phyloP scores from a whole-genome alignment of 768 basidiomycete genomes.

The Podaxis rugospora region DNA sequence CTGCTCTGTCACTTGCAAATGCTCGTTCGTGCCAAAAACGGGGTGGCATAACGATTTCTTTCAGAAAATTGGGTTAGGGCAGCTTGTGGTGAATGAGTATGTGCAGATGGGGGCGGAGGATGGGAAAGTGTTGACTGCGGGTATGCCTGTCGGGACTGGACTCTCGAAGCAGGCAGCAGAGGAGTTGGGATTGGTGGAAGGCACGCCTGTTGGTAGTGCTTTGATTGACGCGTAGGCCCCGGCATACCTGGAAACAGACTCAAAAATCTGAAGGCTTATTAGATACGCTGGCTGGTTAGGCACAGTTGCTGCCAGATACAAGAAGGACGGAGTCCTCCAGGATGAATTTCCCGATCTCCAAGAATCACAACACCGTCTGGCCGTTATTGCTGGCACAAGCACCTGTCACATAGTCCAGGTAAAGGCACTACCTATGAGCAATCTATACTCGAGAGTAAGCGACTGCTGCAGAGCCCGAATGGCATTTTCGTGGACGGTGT shows the following conservation, averaged over 20 bases:
- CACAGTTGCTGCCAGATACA: slow-evolving; percentile 79
- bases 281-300: slow-evolving; percentile 96
- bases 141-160: slow-evolving; percentile 81
- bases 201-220: slow-evolving; percentile 90
- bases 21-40: slow-evolving; percentile 77
- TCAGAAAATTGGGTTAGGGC: slow-evolving; percentile 71
- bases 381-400: slow-evolving; percentile 93
- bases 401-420: slow-evolving; percentile 95
- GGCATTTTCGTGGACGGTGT: slow-evolving; percentile 88
- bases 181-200: slow-evolving; percentile 80
- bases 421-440: neutral
- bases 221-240: slow-evolving; percentile 86
- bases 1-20: slow-evolving; percentile 96
- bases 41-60: slow-evolving; percentile 95
- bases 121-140: slow-evolving; percentile 71
- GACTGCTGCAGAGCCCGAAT: slow-evolving; percentile 54
- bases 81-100: slow-evolving; percentile 66
- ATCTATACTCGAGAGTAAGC: neutral
- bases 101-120: slow-evolving; percentile 68
- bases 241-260: neutral
- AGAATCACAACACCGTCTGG: slow-evolving; percentile 79
- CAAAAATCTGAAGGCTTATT: neutral
- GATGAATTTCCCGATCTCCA: slow-evolving; percentile 54
- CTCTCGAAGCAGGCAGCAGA: slow-evolving; percentile 73
- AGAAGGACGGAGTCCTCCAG: slow-evolving; percentile 47